phyloP scores from a whole-genome alignment of 495 filamentous ascomycete species.

The Parathielavia appendiculata region DNA sequence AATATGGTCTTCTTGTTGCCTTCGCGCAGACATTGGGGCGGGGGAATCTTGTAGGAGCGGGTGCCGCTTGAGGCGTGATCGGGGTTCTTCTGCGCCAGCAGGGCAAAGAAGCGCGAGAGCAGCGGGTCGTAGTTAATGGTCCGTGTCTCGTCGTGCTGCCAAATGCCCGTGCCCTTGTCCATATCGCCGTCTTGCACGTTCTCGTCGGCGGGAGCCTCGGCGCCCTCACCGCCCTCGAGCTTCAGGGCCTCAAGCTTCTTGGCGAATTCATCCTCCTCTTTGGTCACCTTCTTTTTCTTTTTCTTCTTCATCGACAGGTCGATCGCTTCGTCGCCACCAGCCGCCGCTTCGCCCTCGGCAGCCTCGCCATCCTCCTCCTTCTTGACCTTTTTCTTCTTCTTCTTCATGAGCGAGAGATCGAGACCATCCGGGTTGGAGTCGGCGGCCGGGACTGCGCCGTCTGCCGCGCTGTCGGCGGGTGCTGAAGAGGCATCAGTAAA shows the following conservation, averaged over 20 bases:
- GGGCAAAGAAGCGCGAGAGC: constrained; percentile 83
- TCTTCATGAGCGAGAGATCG: constrained; percentile 45
- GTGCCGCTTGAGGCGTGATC: constrained; percentile 82
- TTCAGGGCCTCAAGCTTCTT: constrained; percentile 63
- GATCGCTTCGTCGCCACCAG: constrained; percentile 29
- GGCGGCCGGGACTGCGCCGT: constrained; percentile 51
- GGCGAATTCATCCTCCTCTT: constrained; percentile 55
- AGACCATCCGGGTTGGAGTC: constrained; percentile 43
- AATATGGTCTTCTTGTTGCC: constrained; percentile 99
- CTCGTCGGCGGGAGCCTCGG: constrained; percentile 44
- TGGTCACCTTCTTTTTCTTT: constrained; percentile 87
- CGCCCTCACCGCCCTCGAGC: constrained; percentile 68
- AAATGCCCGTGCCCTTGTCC: constrained; percentile 89
- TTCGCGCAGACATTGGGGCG: constrained; percentile 98
- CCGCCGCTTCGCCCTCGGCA: constrained; percentile 37
- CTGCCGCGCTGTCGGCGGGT: constrained; percentile 57
- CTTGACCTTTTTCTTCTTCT: constrained; percentile 84
- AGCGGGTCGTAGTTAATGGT: constrained; percentile 79
- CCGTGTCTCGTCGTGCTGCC: constrained; percentile 72
- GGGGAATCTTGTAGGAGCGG: constrained; percentile 97
- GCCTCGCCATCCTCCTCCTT: constrained; percentile 63
- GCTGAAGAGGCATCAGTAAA: constrained; percentile 45
- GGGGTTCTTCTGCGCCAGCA: constrained; percentile 87
- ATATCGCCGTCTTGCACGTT: constrained; percentile 61
- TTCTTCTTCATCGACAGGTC: constrained; percentile 85